Base-by-base conservation (phyloP, 164 flowering plant species). In the Liquidambar formosana region DNA sequence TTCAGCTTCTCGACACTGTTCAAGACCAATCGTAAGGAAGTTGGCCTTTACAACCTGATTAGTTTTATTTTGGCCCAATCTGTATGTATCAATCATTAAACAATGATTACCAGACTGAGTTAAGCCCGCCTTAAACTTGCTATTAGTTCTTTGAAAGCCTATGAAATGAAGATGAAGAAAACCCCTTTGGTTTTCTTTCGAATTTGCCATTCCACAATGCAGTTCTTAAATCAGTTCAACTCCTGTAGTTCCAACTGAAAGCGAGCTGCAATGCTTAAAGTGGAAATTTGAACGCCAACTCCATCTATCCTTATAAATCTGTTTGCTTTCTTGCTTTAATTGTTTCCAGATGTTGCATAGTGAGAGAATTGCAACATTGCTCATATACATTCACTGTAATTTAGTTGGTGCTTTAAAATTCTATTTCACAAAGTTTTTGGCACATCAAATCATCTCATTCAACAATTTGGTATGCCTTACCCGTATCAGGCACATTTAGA, bases 1-100 rank as follows among this genome's bases (percentile, higher is more conserved):
- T 92, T 92, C 78, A 92, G 95, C 81, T 82, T 89, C 75, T 89
- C 97, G n/a, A 92, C 97, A 1, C 72, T 88, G 65, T 92, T 92
- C 66, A 85, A 83, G 79, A 78, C 84, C 71, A 84, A 89, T 26
- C 84, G 92, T 92, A 80, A 87, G 96, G 22, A 71, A 57, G 38
- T 53, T 66, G 33, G 25, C 11, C 46, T 73, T 26, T 61, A 4
- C 27, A 51, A 28, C 12, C 45, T 66, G 12, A 8, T 48, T n/a
- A 19, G 0, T 53, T 61, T 63, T 10, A 0, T 49, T 22, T 60
- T 18, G 16, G 22, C 18, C 38, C 0, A 21, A 9, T 16, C n/a
- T 54, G 12, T 18, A 19, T 19, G 21, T 33, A 4, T 33, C 45
- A 10, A 28, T 59, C 19, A 28, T 16, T 59, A 26, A 33, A 59